Evolutionary conservation across 2,329 filamentous ascomycete species (phyloP), one percentile per base, ranked within the genome.

Genomic region (Diatrype stigma): DNA sequence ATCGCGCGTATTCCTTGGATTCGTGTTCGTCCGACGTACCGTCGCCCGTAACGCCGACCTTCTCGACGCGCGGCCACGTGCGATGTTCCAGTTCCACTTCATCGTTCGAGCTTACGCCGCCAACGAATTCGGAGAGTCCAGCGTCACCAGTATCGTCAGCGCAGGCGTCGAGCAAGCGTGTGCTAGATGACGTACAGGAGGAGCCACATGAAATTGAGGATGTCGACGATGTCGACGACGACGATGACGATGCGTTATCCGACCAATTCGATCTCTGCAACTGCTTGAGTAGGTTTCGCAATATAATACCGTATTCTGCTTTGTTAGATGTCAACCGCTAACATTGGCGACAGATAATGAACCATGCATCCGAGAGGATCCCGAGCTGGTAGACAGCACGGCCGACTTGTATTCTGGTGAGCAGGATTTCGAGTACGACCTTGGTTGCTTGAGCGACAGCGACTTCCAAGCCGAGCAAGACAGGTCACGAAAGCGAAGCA

Each of bases 161-260:
- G 16, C 64, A 58, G 40, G 81, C 84, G 57, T 73, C 81, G 0
- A 76, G 78, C 61, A 89, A 89, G 70, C 79, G 82, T 53, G 79
- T 78, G 48, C 76, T 96, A 55, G 87, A 90, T 16, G 89, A 94
- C 62, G 87, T 96, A 19, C 82, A 91, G 63, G 92, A 96, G 68
- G 91, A 96, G 63, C 85, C 87, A 2, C 71, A 84, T 40, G 87
- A 92, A 66, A 80, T 79, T 49, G 87, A 87, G 19, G 57, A 59
- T 30, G 60, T 61, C 21, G 81, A 85, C 26, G n/a, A n/a, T n/a
- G n/a, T n/a, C 77, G 74, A 77, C 52, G 69, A 74, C 45, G 66
- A 77, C 45, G 67, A 78, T 26, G 75, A 79, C 52, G 72, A 78
- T 42, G 70, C 70, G 47, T 63, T 60, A 52, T 70, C 68, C 19